phyloP scores from a whole-genome alignment of 2,329 filamentous ascomycete genomes.

The Colletotrichum paranaense region DNA sequence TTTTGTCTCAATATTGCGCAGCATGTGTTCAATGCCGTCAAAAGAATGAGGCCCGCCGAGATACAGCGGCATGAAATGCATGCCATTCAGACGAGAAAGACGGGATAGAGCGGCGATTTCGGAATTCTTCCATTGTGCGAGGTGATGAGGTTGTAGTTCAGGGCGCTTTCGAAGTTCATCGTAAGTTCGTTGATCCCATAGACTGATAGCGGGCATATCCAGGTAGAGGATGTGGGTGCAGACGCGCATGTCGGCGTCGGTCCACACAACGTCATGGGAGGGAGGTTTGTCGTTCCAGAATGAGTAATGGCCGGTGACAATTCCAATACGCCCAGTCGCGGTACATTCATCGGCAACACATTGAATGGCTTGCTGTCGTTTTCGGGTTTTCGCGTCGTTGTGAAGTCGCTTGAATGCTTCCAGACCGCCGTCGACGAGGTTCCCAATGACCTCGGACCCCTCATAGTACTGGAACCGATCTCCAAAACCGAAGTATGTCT shows the following conservation, averaged over 20 bases:
- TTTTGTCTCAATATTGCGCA: slow-evolving; percentile 52
- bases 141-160: slow-evolving; percentile 45
- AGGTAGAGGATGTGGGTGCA: slow-evolving; percentile 72
- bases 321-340: slow-evolving; percentile 45
- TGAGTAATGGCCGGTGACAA: slow-evolving; percentile 68
- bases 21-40: slow-evolving; percentile 40
- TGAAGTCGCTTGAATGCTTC: slow-evolving; percentile 55
- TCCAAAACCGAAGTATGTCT: slow-evolving; percentile 43
- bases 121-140: slow-evolving; percentile 58
- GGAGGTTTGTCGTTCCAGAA: slow-evolving; percentile 58
- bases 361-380: slow-evolving; percentile 58
- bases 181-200: slow-evolving; percentile 49
- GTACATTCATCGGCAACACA: slow-evolving; percentile 52
- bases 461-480: slow-evolving; percentile 60
- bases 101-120: slow-evolving; percentile 56
- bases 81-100: slow-evolving; percentile 56
- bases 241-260: slow-evolving; percentile 53
- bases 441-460: slow-evolving; percentile 60
- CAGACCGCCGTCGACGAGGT: slow-evolving; percentile 58
- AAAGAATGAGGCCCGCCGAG: slow-evolving; percentile 1
- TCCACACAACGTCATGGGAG: slow-evolving; percentile 49
- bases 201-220: slow-evolving; percentile 47
- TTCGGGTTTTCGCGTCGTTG: slow-evolving; percentile 48
- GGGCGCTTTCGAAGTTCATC: slow-evolving; percentile 52
- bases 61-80: slow-evolving; percentile 55